Conservation (phyloP, 169 alveolate species). For the Plasmodium gonderi region DNA sequence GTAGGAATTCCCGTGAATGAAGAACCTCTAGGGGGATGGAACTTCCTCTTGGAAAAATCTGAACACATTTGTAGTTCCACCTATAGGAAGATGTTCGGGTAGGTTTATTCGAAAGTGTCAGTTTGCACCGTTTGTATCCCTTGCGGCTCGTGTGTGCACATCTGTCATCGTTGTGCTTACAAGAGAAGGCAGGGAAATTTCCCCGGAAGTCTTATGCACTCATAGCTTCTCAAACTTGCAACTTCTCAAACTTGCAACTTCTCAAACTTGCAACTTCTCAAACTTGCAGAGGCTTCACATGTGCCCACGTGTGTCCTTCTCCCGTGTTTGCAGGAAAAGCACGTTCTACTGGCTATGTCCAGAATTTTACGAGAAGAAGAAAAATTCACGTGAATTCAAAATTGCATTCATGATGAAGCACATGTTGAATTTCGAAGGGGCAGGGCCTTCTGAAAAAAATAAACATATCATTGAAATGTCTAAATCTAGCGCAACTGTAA, state of each 20-base stretch:
- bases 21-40: neutral
- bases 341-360: slow-evolving; percentile 60
- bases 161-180: too few relatives aligned
- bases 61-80: neutral
- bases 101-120: neutral
- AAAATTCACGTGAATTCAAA: neutral
- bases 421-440: neutral
- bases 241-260: too few relatives aligned
- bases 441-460: slow-evolving; percentile 18
- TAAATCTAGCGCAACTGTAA: slow-evolving; percentile 3
- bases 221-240: too few relatives aligned
- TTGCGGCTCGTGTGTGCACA: too few relatives aligned
- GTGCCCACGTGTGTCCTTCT: neutral
- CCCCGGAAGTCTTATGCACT: too few relatives aligned
- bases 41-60: neutral
- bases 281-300: neutral
- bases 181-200: too few relatives aligned
- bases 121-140: neutral
- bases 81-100: slow-evolving; percentile 15
- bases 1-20: slow-evolving; percentile 33
- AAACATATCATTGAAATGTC: slow-evolving; percentile 59
- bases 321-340: neutral
- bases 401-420: slow-evolving; percentile 10
- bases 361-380: slow-evolving; percentile 10
- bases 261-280: too few relatives aligned